phyloP scores from a whole-genome alignment of 2,329 filamentous ascomycete genomes.

The Myrmaecium sp. region DNA sequence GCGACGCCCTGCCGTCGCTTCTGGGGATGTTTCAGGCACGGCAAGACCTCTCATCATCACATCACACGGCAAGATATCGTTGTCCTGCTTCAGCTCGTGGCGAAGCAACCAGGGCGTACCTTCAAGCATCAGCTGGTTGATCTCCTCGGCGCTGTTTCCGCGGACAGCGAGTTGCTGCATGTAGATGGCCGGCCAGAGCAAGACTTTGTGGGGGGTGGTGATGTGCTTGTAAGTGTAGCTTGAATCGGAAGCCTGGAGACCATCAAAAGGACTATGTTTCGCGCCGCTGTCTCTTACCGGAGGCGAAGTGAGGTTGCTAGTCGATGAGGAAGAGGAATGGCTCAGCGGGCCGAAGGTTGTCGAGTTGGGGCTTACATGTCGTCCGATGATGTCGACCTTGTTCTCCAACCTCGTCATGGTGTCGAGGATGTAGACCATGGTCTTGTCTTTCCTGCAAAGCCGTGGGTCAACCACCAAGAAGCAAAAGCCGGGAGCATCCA shows the following conservation, averaged over 20 bases:
- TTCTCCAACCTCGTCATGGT: slow-evolving; percentile 3
- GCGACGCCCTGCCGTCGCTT: background rate
- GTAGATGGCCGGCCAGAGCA: slow-evolving; percentile 7
- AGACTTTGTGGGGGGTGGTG: slow-evolving; percentile 8
- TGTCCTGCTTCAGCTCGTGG: slow-evolving; percentile 3
- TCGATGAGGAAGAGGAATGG: too few species aligned
- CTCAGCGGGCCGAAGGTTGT: slow-evolving; percentile 1
- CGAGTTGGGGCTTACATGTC: slow-evolving; percentile 1
- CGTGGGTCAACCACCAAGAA: background rate
- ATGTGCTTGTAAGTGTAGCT: slow-evolving; percentile 3
- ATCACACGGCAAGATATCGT: slow-evolving; percentile 3
- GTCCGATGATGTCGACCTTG: slow-evolving; percentile 6
- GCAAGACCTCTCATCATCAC: too few species aligned
- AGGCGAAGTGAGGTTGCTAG: background rate
- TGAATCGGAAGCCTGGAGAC: background rate
- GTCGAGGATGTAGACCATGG: slow-evolving; percentile 5
- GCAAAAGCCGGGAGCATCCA: background rate
- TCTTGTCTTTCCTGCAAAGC: slow-evolving; percentile 6
- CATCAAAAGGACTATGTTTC: background rate
- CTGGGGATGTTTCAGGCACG: too few species aligned
- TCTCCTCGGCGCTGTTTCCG: slow-evolving; percentile 3
- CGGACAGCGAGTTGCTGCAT: slow-evolving; percentile 2
- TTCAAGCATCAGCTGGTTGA: slow-evolving; percentile 3
- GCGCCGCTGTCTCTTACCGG: background rate
- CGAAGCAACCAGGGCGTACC: slow-evolving; percentile 6